These are phyloP conservation scores for Chrysosporium queenslandicum DNA, from an alignment of 2,329 filamentous ascomycete genomes.

Conservation along the genomic window DNA sequence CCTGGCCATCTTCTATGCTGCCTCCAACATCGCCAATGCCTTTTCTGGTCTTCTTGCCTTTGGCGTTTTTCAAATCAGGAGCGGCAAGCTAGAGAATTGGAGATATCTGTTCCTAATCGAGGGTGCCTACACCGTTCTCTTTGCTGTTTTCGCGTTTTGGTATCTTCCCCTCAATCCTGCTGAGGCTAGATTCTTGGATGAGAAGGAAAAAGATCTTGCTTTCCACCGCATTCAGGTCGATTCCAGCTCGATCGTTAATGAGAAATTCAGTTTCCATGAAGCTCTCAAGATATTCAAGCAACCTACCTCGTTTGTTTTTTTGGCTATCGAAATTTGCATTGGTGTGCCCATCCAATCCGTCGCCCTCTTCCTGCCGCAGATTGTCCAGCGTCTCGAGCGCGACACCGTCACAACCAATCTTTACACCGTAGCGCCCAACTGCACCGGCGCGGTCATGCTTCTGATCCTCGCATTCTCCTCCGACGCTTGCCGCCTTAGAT, in stretches of 20 bases:
- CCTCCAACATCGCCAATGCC: constrained; percentile 59
- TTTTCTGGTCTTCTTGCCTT: constrained; percentile 53
- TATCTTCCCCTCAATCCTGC: constrained; percentile 55
- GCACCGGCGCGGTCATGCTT: constrained; percentile 62
- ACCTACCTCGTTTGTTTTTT: constrained; percentile 45
- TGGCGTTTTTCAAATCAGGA: constrained; percentile 50
- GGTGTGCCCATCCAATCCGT: constrained; percentile 51
- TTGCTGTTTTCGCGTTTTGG: constrained; percentile 55
- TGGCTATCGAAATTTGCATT: constrained; percentile 49
- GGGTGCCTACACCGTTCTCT: constrained; percentile 47
- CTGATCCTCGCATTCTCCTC: constrained; percentile 62
- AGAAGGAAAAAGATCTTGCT: constrained; percentile 57
- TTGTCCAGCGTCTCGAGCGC: constrained; percentile 38
- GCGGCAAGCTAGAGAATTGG: constrained; percentile 41
- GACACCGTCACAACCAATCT: constrained; percentile 60
- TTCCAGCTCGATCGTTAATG: constrained; percentile 50
- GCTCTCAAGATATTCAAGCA: constrained; percentile 44
- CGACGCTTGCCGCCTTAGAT: constrained; percentile 56
- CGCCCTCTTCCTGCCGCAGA: constrained; percentile 49
- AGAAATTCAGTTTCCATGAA: constrained; percentile 32
- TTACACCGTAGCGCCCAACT: constrained; percentile 72
- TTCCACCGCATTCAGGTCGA: constrained; percentile 69
- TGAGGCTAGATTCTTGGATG: constrained; percentile 54
- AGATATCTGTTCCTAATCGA: constrained; percentile 46
- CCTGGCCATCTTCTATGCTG: constrained; percentile 65